A percentile compares a stretch with the other conserved stretches of the same genome.
Conservation (phyloP, 108 stramenopile species). For the Poteriospumella lacustris region DNA sequence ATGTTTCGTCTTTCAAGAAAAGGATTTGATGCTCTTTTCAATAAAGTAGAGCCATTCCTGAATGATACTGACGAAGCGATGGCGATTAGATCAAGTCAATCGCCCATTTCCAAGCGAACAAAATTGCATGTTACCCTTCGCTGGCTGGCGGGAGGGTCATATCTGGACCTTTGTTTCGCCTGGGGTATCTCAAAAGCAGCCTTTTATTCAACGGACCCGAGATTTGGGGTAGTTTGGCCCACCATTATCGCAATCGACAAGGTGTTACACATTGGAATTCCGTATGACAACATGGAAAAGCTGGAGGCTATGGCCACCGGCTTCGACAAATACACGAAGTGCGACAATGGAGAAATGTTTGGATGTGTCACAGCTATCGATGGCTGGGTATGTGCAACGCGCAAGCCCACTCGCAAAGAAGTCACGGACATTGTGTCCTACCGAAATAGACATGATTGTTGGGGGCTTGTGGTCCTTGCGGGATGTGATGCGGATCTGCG, state of each 20-base stretch:
- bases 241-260: neutral
- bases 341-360: no score
- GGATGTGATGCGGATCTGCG: neutral
- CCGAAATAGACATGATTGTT: neutral
- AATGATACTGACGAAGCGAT: neutral
- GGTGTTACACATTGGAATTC: neutral
- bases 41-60: neutral
- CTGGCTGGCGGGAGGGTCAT: conserved; percentile 2
- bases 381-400: neutral
- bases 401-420: neutral
- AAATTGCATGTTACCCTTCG: neutral
- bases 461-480: neutral
- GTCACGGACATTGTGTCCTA: neutral
- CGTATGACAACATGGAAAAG: no score
- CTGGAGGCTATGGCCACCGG: no score
- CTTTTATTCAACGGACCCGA: neutral
- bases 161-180: conserved; percentile 1
- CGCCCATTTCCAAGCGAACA: neutral
- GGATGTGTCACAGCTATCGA: no score
- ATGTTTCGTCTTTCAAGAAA: neutral
- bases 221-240: neutral
- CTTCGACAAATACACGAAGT: no score
- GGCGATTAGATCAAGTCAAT: neutral
- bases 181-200: conserved; percentile 1
- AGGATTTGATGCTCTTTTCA: neutral